Evolutionary conservation across 2,329 filamentous ascomycete genomes (phyloP), one percentile per base, ranked within the genome.

Genomic region (Neofusicoccum ribis): DNA sequence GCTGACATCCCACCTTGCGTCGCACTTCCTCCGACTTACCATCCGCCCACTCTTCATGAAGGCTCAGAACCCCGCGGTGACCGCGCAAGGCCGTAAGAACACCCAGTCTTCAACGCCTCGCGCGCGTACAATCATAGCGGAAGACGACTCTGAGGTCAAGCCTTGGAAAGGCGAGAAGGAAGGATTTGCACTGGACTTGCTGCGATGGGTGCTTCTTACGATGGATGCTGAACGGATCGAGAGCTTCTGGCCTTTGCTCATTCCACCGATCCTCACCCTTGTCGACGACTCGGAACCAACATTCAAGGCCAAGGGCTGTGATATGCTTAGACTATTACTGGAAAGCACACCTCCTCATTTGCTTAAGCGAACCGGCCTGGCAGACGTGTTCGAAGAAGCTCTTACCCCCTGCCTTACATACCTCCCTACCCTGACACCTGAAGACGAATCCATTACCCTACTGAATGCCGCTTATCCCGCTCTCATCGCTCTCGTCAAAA

Each of bases 341-440:
- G 67, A 74, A 11, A 83, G 80, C 59, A 85, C 86, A 49, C 83
- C 86, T 0, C 68, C 78, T 1, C 72, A 76, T 4, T 80, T 89
- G 2, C 81, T 93, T 50, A 76, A 75, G 12, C 81, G 82, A 51
- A 91, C 88, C 0, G 90, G 91, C 0, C 85, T 94, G 7, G 85
- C 84, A 23, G 78, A 83, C 14, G 84, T 94, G 31, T 89, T 94
- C 67, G 85, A 89, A 71, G 85, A 92, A 20, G 85, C 88, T 3
- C 77, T 92, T 1, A 84, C 89, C 68, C 91, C 92, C 0, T 87
- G 88, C 41, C 83, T 97, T n/a, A 83, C 89, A 7, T 91, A 88
- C 70, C 82, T 97, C 5, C 93, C 94, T 0, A 87, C 84, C 12
- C 80, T 96, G 47, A 97, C 92, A 0, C 88, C 91, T 0, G 89